A percentile compares a stretch with the other conserved stretches of the same genome.
Conservation (phyloP, 1,284 basidiomycete species). For the Irpex sp. region DNA sequence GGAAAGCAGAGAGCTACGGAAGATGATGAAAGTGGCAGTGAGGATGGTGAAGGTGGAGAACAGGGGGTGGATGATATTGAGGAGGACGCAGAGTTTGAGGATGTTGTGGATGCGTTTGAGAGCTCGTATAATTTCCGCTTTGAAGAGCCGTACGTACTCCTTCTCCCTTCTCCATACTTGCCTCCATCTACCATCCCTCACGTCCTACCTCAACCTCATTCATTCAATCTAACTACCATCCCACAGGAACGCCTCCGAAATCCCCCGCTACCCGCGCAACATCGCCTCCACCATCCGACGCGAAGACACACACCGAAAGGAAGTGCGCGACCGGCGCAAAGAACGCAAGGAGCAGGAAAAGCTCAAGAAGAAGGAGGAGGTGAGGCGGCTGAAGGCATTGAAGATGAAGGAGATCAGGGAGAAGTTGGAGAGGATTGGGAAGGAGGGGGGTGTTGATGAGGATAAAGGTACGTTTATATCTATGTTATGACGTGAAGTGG, state of each 20-base stretch:
- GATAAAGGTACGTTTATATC: slow-evolving; percentile 45
- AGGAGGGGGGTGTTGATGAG: slow-evolving; percentile 53
- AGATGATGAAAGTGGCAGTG: slow-evolving; percentile 16
- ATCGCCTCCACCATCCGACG: slow-evolving; percentile 72
- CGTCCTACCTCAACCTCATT: no score
- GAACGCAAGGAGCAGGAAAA: slow-evolving; percentile 80
- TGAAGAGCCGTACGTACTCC: slow-evolving; percentile 77
- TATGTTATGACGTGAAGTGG: no score
- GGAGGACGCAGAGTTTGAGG: slow-evolving; percentile 65
- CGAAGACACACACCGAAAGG: slow-evolving; percentile 76
- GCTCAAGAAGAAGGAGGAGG: slow-evolving; percentile 73
- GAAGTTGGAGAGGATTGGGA: slow-evolving; percentile 69
- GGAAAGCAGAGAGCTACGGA: slow-evolving; percentile 29
- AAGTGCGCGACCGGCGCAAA: slow-evolving; percentile 73
- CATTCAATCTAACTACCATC: no score
- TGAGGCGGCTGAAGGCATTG: slow-evolving; percentile 73
- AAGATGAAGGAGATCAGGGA: slow-evolving; percentile 82
- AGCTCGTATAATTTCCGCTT: slow-evolving; percentile 92
- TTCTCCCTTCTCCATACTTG: not conserved
- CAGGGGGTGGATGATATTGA: slow-evolving; percentile 36
- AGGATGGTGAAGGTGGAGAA: slow-evolving; percentile 29
- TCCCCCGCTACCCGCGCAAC: slow-evolving; percentile 77
- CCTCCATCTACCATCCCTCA: not conserved
- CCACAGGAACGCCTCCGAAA: slow-evolving; percentile 68
- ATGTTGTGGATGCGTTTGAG: slow-evolving; percentile 70